A percentile compares a stretch with the other conserved stretches of the same genome.
These are phyloP conservation scores for Hymenoscyphus salicellus DNA, from an alignment of 2,329 filamentous ascomycete genomes.

Conservation along the genomic window DNA sequence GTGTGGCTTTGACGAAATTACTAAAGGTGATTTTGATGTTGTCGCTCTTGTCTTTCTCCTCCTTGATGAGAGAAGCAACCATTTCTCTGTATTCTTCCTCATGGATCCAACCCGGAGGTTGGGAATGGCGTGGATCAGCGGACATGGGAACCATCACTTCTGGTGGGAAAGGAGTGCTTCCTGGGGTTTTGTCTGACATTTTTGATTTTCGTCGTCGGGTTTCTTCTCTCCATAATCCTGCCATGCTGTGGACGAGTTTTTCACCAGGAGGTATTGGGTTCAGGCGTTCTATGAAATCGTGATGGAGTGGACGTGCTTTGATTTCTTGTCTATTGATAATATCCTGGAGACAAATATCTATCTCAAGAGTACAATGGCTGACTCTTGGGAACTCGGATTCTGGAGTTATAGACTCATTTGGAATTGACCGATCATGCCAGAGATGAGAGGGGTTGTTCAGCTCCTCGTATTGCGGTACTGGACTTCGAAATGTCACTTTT, in stretches of 20 bases:
- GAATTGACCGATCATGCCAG: constrained; percentile 78
- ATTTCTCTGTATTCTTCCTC: constrained; percentile 76
- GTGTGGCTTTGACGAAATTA: constrained; percentile 56
- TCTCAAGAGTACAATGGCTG: constrained; percentile 85
- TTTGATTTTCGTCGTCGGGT: constrained; percentile 71
- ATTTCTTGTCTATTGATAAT: constrained; percentile 81
- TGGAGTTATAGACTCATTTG: constrained; percentile 56
- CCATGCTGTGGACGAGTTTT: constrained; percentile 92
- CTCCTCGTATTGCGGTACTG: constrained; percentile 68
- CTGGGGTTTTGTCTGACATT: constrained; percentile 62
- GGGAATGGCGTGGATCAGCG: constrained; percentile 69
- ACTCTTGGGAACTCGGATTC: constrained; percentile 66
- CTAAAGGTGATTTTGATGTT: constrained; percentile 56
- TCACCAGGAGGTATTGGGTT: constrained; percentile 62
- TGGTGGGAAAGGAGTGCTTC: constrained; percentile 72
- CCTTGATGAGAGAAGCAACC: constrained; percentile 58
- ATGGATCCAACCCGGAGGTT: constrained; percentile 84
- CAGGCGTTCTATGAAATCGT: constrained; percentile 76
- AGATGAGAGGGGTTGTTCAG: constrained; percentile 59
- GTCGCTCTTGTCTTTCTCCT: constrained; percentile 56
- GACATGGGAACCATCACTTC: constrained; percentile 88
- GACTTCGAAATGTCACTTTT: constrained; percentile 69
- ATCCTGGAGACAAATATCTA: constrained; percentile 84
- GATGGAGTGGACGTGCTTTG: constrained; percentile 73
- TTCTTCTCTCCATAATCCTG: constrained; percentile 88